Conservation (phyloP, 768 basidiomycete genomes). For the Coprinopsis cinerea region DNA sequence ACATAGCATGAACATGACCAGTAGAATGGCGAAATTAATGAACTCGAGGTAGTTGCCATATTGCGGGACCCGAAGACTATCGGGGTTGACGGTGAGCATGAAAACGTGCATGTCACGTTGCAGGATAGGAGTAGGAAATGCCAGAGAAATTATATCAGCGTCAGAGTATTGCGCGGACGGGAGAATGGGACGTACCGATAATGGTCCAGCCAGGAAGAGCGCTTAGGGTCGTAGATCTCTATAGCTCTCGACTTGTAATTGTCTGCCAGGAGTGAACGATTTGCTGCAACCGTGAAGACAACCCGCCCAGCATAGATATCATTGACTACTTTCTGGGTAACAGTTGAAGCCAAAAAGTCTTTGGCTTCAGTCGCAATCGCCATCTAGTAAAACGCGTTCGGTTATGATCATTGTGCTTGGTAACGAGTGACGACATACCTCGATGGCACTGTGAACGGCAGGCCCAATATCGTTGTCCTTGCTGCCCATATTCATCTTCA, state of each 20-base stretch:
- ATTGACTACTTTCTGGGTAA: conserved; percentile 82
- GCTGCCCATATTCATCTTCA: conserved; percentile 58
- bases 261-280: conserved; percentile 78
- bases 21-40: conserved; percentile 62
- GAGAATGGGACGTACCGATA: conserved; percentile 45
- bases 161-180: neutral
- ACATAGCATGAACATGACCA: conserved; percentile 68
- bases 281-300: conserved; percentile 54
- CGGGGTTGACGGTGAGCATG: neutral
- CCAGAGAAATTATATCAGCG: too few species aligned
- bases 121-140: too few species aligned
- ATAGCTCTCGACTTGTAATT: conserved; percentile 81
- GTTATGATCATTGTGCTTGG: neutral
- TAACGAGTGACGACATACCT: conserved; percentile 39
- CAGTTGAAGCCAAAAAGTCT: conserved; percentile 72
- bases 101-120: conserved; percentile 1
- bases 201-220: conserved; percentile 75
- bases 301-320: conserved; percentile 83
- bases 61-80: conserved; percentile 72
- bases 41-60: conserved; percentile 78
- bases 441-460: conserved; percentile 78
- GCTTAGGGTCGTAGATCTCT: conserved; percentile 62
- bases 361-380: conserved; percentile 85
- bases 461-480: conserved; percentile 60
- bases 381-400: conserved; percentile 50